Evolutionary conservation across 495 filamentous ascomycete genomes (phyloP), one percentile per base, ranked within the genome.

Genomic region (Penicillium waksmanii): DNA sequence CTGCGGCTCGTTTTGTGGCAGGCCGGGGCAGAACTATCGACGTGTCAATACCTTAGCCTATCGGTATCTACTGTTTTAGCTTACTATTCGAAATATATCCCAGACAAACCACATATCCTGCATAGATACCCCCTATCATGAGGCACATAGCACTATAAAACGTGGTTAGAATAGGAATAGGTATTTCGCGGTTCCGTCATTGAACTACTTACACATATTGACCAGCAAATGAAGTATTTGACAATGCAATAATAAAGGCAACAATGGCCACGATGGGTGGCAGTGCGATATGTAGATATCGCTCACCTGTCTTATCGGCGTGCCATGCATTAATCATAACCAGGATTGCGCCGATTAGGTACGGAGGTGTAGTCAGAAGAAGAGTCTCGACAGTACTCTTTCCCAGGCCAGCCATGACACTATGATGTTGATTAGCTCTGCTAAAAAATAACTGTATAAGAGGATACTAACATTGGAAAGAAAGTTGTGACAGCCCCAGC

Each of bases 401-500:
- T 13, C 61, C 61, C 13, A 63, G 56, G 5, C 56, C 61, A 19
- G 56, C 18, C 61, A 63, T 63, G 6, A 63, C 61, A 56, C 61
- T 63, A 21, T 17, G 23, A 1, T 36, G 5, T 12, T 46, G 10
- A 46, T 35, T 55, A 9, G 19, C 23, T 21, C 17, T 38, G 5
- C 33, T n/a, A 44, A 23, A 15, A 40, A 8, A 5, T 3, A 6
- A 44, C 15, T 11, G 21, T 11, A 21, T 21, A 10, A 19, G 36
- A 18, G 9, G 6, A 44, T n/a, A 31, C 55, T 44, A 23, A 65
- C 62, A 56, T 65, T 52, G 90, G 90, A 71, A 93, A 92, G 81
- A 93, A 92, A 67, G 91, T 91, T 13, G 87, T 90, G 9, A 91
- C 86, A 4, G 85, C 85, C 38, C 82, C 85, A 31, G 82, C 80